Conservation (phyloP, 495 filamentous ascomycete genomes). For the Aspergillus diversus region DNA sequence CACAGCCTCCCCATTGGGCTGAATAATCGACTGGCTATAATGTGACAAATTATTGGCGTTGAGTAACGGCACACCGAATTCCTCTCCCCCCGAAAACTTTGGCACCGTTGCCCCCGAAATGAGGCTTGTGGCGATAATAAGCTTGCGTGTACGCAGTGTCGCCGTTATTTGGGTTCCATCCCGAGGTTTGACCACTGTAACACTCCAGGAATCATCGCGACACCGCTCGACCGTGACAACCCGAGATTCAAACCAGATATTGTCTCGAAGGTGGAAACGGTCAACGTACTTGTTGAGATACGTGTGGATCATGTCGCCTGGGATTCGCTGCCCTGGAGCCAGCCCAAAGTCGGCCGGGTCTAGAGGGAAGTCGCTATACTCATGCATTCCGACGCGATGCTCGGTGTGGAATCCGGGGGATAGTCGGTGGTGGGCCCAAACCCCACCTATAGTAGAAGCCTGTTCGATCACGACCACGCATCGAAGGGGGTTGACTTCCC, state of each 20-base stretch:
- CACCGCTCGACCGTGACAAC: background rate
- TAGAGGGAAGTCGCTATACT: conserved; percentile 65
- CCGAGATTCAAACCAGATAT: conserved; percentile 2
- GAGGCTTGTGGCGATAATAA: background rate
- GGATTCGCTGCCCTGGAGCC: conserved; percentile 57
- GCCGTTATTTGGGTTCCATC: background rate
- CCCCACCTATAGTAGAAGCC: conserved; percentile 54
- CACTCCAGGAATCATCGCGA: background rate
- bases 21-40: background rate
- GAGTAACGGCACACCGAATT: background rate
- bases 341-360: conserved; percentile 49
- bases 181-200: background rate
- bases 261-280: conserved; percentile 1
- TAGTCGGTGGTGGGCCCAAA: conserved; percentile 58
- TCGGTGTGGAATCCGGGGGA: conserved; percentile 61
- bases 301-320: conserved; percentile 56
- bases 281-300: conserved; percentile 56
- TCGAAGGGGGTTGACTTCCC: conserved; percentile 11
- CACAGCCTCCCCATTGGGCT: background rate
- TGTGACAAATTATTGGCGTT: conserved; percentile 4
- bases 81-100: background rate
- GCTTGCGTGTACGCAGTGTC: background rate
- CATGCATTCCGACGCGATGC: conserved; percentile 53
- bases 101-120: background rate
- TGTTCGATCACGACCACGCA: conserved; percentile 16